Evolutionary conservation across 352 stramenopile species (phyloP), one percentile per base, ranked within the genome.

Genomic region (Globisporangium irregulare): DNA sequence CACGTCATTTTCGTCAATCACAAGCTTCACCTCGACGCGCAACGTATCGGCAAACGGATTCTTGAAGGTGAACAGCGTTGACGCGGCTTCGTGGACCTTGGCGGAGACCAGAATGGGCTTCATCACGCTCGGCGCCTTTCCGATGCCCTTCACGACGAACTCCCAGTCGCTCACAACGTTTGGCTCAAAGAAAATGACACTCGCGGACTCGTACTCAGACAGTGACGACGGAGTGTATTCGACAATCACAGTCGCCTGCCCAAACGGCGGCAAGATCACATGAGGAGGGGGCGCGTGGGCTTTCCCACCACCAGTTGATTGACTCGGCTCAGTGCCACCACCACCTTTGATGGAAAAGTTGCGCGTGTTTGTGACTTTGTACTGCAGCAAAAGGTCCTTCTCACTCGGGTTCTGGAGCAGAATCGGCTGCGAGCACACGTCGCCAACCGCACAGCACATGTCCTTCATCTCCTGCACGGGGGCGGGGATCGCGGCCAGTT

Each of bases 141-240:
- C 93, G 1, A 81, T 77, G 38, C 95, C 95, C 27, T 75, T 71
- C 14, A 97, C 84, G 2, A 78, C 64, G 57, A 97, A 98, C 15
- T 89, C 83, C 90, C 93, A 98, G 55, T 97, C 88, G 53, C 94
- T 97, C 8, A 94, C 83, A 15, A 93, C 75, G 8, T 79, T 76
- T 0, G 90, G 78, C 65, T 87, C 80, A 7, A 85, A 82, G 67
- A 97, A 95, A 0, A 84, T 73, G 27, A 98, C 75, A 0, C 78
- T 81, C 1, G 82, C 73, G 0, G 63, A 70, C 61, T 98, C 90
- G 25, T 80, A 87, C 29, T 97, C 85, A 1, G 83, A 93, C 0
- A 98, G 65, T 3, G 83, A 97, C 9, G 87, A 97, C 32, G 95
- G 94, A 7, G 84, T 97, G 77, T 98, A 98, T 56, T 95, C 78